Base-by-base conservation (phyloP, 2,329 filamentous ascomycete genomes). In the Colletotrichum orchidophilum region DNA sequence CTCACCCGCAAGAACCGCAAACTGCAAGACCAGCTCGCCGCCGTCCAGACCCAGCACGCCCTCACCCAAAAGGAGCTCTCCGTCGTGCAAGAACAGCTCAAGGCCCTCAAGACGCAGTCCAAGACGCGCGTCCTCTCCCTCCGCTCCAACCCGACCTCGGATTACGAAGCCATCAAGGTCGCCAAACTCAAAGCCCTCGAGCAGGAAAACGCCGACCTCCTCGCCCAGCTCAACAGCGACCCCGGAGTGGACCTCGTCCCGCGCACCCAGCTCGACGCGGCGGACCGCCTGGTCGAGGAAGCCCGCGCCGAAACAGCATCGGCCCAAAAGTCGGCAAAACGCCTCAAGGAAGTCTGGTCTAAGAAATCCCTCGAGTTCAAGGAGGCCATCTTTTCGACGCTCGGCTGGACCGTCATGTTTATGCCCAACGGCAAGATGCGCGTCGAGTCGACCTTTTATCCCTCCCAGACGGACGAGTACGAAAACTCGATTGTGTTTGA, bases 401-500 rank as follows among this genome's bases (percentile, higher is more conserved):
- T 99, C 0, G 96, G 96, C 0, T 99, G 95, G 93, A 96, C 96
- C 63, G 90, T 98, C 13, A 95, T 96, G 35, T 98, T 99, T 80
- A 92, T 98, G 80, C 95, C 95, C n/a, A 97, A 97, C 80, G 96
- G 96, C 52, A 96, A 97, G 77, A 97, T 98, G 82, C 92, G 94
- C 35, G 94, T 98, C 26, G 97, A 96, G 65, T 93, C 89, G 71
- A 93, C 96, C 74, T 97, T 96, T 78, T 93, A 93, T 78, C 92
- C 95, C 0, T 91, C 89, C 2, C 81, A 72, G 83, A 90, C 80
- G 79, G 90, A 93, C 66, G 91, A 93, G 77, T 90, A 94, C 79
- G 91, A 92, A 80, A 92, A 92, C 75, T 90, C 88, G 68, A 92
- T 93, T 71, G 90, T 97, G 0, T 98, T 98, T 80, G 95, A 97